A percentile compares a stretch with the other conserved stretches of the same genome.
Conservation (phyloP, 164 flowering plant species). For the Tetracentron sinense region DNA sequence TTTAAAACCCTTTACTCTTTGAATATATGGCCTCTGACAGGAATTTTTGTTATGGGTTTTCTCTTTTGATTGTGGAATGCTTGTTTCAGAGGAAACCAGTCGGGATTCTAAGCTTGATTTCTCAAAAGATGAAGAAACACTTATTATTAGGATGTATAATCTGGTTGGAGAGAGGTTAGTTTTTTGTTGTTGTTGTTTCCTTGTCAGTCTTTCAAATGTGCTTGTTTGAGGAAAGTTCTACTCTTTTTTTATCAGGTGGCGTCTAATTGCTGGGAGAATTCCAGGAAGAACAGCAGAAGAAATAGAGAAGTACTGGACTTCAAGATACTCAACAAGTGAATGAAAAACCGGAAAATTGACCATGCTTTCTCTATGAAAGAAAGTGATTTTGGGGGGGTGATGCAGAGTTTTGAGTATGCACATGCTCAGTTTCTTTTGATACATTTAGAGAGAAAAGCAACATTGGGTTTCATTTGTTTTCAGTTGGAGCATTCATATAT, state of each 20-base stretch:
- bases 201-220: background rate
- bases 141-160: constrained; percentile 39
- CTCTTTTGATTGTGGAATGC: background rate
- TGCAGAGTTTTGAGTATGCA: background rate
- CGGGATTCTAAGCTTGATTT: constrained; percentile 28
- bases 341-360: constrained; percentile 14
- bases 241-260: constrained; percentile 32
- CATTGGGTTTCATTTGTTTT: background rate
- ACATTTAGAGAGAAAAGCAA: background rate
- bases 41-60: background rate
- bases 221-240: background rate
- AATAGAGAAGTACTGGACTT: constrained; percentile 43
- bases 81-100: constrained; percentile 30
- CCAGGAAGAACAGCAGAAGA: constrained; percentile 56
- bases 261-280: constrained; percentile 50
- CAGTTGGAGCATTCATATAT: background rate
- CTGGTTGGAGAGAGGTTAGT: constrained; percentile 48
- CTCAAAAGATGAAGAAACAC: constrained; percentile 46
- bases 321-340: constrained; percentile 34
- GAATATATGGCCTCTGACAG: too few relatives aligned
- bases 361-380: too few relatives aligned
- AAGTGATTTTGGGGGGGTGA: background rate
- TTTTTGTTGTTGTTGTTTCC: background rate
- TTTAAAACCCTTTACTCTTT: too few relatives aligned
- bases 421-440: background rate